Percentiles rank a stretch among this genome's conserved stretches.
Evolutionary conservation across 1,284 basidiomycete species (phyloP).

Genomic region (Schizopora paradoxa): DNA sequence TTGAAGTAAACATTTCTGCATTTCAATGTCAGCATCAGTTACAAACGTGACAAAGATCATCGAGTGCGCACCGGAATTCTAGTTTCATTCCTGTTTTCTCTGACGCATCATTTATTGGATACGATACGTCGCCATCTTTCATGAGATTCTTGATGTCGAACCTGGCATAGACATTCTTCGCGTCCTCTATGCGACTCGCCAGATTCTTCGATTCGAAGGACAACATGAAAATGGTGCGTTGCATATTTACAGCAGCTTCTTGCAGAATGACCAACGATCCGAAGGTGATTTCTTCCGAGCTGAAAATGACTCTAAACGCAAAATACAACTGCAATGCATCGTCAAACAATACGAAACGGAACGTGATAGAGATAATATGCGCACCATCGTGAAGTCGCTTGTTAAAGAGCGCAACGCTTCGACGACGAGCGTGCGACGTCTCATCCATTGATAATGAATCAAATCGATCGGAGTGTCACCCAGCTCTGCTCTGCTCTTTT

Average conservation of each 20-base stretch:
- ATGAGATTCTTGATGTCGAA: neutral
- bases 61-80: slow-evolving; percentile 30
- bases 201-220: slow-evolving; percentile 2
- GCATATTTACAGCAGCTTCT: slow-evolving; percentile 17
- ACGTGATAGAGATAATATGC: neutral
- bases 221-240: slow-evolving; percentile 7
- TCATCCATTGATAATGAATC: neutral
- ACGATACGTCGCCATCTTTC: slow-evolving; percentile 1
- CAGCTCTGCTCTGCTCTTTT: neutral
- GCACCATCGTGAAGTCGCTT: slow-evolving; percentile 1
- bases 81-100: slow-evolving; percentile 22
- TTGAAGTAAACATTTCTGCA: slow-evolving; percentile 36
- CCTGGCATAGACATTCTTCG: slow-evolving; percentile 5
- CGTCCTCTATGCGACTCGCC: neutral
- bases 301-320: slow-evolving; percentile 18
- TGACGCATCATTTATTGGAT: slow-evolving; percentile 2
- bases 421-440: neutral
- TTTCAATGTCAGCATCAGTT: slow-evolving; percentile 20
- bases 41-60: neutral
- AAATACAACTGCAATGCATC: slow-evolving; percentile 18
- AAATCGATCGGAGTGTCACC: slow-evolving; percentile 4
- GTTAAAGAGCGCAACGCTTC: neutral
- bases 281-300: slow-evolving; percentile 18
- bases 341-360: neutral
- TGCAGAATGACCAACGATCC: slow-evolving; percentile 20